Evolutionary conservation across 1,284 basidiomycete genomes (phyloP).

Genomic region (Bondarzewia mesenterica): DNA sequence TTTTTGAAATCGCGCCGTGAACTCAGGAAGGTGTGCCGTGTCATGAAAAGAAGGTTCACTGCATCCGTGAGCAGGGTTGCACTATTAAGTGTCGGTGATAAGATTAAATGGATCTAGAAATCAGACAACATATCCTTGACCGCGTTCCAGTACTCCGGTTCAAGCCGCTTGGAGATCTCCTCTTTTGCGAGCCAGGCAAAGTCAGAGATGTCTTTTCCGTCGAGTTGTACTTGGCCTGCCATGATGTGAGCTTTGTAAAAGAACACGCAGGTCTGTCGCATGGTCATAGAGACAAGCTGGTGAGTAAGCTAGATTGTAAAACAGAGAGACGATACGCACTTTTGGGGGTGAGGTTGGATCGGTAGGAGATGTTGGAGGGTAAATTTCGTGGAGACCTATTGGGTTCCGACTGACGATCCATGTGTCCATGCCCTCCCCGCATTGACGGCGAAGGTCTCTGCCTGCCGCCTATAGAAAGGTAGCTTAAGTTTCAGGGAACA

Average conservation of each 20-base stretch:
- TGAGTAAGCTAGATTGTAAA: not conserved
- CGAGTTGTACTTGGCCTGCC: slow-evolving; percentile 62
- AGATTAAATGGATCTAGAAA: slow-evolving; percentile 25
- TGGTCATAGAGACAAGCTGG: not conserved
- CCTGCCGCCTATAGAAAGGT: slow-evolving; percentile 53
- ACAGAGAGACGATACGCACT: slow-evolving; percentile 10
- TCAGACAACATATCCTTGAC: slow-evolving; percentile 78
- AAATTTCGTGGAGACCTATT: slow-evolving; percentile 52
- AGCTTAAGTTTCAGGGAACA: slow-evolving; percentile 6
- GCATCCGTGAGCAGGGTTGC: slow-evolving; percentile 29
- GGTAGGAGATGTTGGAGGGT: slow-evolving; percentile 4
- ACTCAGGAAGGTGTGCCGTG: too few relatives aligned
- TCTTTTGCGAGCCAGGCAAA: slow-evolving; percentile 90
- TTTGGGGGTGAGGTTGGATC: slow-evolving; percentile 25
- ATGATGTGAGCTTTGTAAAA: slow-evolving; percentile 83
- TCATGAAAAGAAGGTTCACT: too few relatives aligned
- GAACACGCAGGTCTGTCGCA: slow-evolving; percentile 42
- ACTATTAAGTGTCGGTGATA: not conserved
- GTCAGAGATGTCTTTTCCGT: slow-evolving; percentile 48
- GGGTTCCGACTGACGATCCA: slow-evolving; percentile 77
- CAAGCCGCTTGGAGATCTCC: slow-evolving; percentile 65
- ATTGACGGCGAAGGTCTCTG: slow-evolving; percentile 55
- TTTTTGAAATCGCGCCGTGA: too few relatives aligned
- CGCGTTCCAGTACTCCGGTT: slow-evolving; percentile 63
- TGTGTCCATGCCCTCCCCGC: slow-evolving; percentile 70